Evolutionary conservation across 108 stramenopile genomes (phyloP).

Genomic region (Pseudonitzschia multiseries): DNA sequence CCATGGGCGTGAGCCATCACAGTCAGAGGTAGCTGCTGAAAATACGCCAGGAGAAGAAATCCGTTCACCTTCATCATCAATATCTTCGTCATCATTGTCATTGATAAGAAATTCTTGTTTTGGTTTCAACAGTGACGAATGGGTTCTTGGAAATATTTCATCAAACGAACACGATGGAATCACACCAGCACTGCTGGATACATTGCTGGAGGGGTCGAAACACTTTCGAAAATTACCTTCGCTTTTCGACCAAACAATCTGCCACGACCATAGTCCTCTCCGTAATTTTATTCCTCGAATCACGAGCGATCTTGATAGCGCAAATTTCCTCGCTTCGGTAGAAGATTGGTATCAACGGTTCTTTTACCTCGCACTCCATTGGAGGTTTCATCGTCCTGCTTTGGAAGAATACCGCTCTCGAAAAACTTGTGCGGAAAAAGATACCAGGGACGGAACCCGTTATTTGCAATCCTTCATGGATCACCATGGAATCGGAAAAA

Average conservation of each 20-base stretch:
- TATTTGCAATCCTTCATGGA: not conserved
- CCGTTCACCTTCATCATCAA: not conserved
- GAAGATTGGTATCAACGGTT: conserved; percentile 14
- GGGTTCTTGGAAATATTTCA: not conserved
- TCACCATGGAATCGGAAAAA: not conserved
- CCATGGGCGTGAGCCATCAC: no score
- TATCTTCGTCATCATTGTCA: not conserved
- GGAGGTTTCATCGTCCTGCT: conserved; percentile 11
- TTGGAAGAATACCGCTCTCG: not conserved
- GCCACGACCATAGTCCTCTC: conserved; percentile 4
- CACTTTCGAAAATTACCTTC: not conserved
- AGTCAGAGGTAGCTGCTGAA: no score
- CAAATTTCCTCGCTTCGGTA: not conserved
- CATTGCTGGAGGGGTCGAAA: conserved; percentile 4
- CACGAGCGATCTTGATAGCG: not conserved
- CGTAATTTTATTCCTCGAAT: not conserved
- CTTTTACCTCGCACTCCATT: conserved; percentile 9
- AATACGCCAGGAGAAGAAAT: no score
- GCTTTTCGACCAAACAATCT: conserved; percentile 9
- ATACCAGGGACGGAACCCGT: not conserved
- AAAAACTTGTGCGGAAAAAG: not conserved
- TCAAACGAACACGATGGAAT: conserved; percentile 4
- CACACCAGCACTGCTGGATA: conserved; percentile 10
- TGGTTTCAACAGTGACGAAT: conserved; percentile 6
- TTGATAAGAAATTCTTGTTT: not conserved